Base-by-base conservation (phyloP, 306 rosid genomes). In the Morella rubra region DNA sequence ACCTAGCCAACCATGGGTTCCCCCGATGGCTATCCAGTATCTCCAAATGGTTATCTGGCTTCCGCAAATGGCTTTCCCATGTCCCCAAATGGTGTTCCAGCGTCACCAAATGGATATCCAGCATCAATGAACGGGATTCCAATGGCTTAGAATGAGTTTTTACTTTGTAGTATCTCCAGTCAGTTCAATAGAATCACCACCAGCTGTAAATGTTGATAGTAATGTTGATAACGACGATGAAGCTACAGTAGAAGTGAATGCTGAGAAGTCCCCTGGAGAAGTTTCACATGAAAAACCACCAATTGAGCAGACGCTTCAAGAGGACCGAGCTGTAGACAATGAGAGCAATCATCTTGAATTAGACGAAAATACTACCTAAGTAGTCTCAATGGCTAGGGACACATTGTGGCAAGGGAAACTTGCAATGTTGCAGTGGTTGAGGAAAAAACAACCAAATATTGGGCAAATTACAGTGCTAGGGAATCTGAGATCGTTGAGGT, bases 1-100 rank as follows among this genome's bases (percentile, higher is more conserved):
- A 88, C 82, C 96, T 97, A 32, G 86, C 83, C 52, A 96, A 91
- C 92, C 91, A 88, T 84, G 93, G 85, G n/a, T n/a, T n/a, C n/a
- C n/a, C n/a, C n/a, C n/a, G n/a, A n/a, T n/a, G n/a, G n/a, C n/a
- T n/a, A n/a, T n/a, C n/a, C n/a, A n/a, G n/a, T n/a, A n/a, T n/a
- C 82, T 81, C 87, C 89, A 58, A 89, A 90, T 84, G 93, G 93
- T 73, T 89, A 88, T 71, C 90, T 89, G 8, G 78, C 85, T 55
- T 84, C 98, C 74, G 89, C 92, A 42, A 87, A 88, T 72, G 92
- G 88, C 55, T 90, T 76, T 77, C 85, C 84, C 0, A 56, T 79
- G 22, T 85, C 93, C 15, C 96, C 96, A 40, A 90, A 81, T 71
- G 86, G 81, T 52, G 76, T 58, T 74, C 81, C 90, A 58, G 32